These are phyloP conservation scores for Astrocystis sublimbata DNA, from an alignment of 495 filamentous ascomycete genomes.

Conservation along the genomic window DNA sequence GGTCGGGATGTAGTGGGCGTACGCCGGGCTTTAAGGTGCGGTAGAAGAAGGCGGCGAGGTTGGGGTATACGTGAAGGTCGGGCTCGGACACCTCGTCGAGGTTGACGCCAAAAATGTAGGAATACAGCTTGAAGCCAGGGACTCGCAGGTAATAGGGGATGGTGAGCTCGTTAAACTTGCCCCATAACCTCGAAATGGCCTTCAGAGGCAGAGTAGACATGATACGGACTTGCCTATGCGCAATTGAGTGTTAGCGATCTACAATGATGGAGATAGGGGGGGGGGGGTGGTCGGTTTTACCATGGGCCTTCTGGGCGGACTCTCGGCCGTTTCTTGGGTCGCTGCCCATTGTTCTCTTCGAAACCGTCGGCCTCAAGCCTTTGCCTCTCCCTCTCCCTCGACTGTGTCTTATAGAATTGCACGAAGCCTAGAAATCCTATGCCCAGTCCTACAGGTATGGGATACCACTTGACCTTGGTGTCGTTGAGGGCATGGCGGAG, in stretches of 20 bases:
- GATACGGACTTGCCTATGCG: conserved; percentile 80
- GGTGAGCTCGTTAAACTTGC: conserved; percentile 87
- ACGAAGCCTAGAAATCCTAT: conserved; percentile 82
- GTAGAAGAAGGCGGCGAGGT: conserved; percentile 97
- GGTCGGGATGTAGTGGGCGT: conserved; percentile 82
- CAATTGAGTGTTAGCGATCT: conserved; percentile 16
- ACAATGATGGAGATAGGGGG: background rate
- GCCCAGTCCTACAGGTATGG: conserved; percentile 89
- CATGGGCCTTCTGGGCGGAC: conserved; percentile 87
- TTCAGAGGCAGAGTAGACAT: conserved; percentile 97
- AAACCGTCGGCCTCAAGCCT: conserved; percentile 53
- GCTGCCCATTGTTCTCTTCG: conserved; percentile 34
- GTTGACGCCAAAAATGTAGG: conserved; percentile 90
- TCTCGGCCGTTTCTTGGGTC: conserved; percentile 64
- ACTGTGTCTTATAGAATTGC: conserved; percentile 77
- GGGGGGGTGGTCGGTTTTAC: conserved; percentile 43
- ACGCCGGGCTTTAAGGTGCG: conserved; percentile 85
- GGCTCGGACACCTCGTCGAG: conserved; percentile 83
- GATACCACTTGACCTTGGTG: conserved; percentile 89
- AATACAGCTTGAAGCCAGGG: conserved; percentile 94
- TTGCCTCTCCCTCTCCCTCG: conserved; percentile 58
- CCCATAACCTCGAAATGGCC: conserved; percentile 90
- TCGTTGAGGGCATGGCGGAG: conserved; percentile 49
- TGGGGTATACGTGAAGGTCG: conserved; percentile 86
- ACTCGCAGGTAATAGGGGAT: conserved; percentile 88